A percentile compares a stretch with the other conserved stretches of the same genome.
Evolutionary conservation across 768 basidiomycete species (phyloP).

Genomic region (Auricularia sp.): DNA sequence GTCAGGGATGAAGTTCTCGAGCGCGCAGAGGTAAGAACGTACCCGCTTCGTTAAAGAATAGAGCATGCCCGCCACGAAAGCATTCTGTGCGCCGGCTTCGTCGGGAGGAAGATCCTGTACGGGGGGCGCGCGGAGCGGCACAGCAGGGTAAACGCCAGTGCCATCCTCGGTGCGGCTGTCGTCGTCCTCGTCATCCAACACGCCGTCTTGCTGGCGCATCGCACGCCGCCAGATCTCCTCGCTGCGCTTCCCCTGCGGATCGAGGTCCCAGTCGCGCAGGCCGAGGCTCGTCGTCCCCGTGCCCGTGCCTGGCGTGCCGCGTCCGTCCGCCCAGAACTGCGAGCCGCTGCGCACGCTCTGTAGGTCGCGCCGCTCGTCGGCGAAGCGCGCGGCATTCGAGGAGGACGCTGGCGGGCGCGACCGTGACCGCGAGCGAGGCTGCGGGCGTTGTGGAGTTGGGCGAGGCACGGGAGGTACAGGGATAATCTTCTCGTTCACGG

Average conservation of each 20-base stretch:
- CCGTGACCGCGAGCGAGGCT: constrained; percentile 1
- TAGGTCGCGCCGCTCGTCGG: constrained; percentile 12
- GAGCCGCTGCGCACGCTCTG: constrained; percentile 55
- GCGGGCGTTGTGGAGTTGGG: constrained; percentile 4
- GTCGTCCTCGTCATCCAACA: constrained; percentile 32
- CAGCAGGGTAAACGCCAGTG: constrained; percentile 17
- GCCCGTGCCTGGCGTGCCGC: constrained; percentile 1
- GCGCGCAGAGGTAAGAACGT: neutral
- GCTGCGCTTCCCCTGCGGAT: neutral
- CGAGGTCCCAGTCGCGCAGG: neutral
- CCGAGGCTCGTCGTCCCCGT: neutral
- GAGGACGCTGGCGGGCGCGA: neutral
- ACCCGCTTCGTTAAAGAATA: constrained; percentile 64
- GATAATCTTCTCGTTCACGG: constrained; percentile 16
- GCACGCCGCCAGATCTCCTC: constrained; percentile 4
- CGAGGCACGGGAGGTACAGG: neutral
- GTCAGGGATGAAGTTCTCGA: neutral
- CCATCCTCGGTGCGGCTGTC: constrained; percentile 51
- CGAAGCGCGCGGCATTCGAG: constrained; percentile 3
- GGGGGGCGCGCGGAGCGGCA: constrained; percentile 15
- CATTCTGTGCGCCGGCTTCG: constrained; percentile 70
- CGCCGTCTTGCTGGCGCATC: constrained; percentile 3
- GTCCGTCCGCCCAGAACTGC: constrained; percentile 61
- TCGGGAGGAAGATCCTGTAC: constrained; percentile 38
- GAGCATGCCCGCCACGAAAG: constrained; percentile 83